phyloP scores from a whole-genome alignment of 257 asterid genomes.

The Oldenlandia corymbosa region DNA sequence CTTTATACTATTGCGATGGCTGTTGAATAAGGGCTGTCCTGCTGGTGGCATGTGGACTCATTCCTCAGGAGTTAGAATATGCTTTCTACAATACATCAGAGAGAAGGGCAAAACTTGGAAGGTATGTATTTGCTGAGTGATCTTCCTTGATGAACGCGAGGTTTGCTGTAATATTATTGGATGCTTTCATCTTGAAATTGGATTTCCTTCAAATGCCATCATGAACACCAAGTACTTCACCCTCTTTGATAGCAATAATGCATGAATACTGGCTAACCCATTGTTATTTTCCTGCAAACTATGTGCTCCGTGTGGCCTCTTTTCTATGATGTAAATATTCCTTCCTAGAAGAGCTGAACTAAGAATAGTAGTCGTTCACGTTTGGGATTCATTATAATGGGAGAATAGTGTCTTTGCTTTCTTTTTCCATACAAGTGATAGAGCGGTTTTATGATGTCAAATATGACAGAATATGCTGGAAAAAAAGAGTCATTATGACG shows the following conservation, averaged over 20 bases:
- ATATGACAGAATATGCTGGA: neutral
- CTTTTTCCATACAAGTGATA: neutral
- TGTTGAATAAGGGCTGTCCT: neutral
- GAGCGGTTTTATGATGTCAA: neutral
- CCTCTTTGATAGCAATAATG: neutral
- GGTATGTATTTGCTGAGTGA: slow-evolving; percentile 1
- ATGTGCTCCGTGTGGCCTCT: neutral
- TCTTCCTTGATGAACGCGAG: neutral
- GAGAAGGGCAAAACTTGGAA: neutral
- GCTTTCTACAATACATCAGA: neutral
- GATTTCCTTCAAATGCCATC: neutral
- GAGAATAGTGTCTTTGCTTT: neutral
- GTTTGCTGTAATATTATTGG: neutral
- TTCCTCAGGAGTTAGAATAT: neutral
- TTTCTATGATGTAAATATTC: neutral
- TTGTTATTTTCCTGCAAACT: neutral
- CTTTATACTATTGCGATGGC: neutral
- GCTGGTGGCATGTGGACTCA: neutral
- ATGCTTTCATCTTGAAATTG: neutral
- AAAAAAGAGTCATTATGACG: too few relatives aligned
- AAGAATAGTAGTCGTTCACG: neutral
- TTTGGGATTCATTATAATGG: neutral
- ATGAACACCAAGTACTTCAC: neutral
- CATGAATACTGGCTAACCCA: neutral
- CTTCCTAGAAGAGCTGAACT: neutral